phyloP scores from a whole-genome alignment of 1,284 basidiomycete genomes.

The Anthracocystis setariae region DNA sequence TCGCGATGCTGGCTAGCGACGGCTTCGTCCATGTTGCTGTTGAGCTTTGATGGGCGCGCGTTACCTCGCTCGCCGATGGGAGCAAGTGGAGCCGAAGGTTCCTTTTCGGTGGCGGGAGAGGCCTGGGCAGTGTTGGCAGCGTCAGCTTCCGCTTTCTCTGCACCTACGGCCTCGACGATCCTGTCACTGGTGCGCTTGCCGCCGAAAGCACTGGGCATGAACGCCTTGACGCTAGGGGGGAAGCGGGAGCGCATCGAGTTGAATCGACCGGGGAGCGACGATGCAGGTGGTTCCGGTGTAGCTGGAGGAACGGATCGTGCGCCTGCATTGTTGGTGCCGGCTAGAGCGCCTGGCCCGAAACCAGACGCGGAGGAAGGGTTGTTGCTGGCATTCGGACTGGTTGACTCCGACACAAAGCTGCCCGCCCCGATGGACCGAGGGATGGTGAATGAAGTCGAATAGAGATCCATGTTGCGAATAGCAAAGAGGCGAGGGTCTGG shows the following conservation, averaged over 20 bases:
- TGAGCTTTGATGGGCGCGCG: slow-evolving; percentile 28
- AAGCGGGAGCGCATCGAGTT: slow-evolving; percentile 63
- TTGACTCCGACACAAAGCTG: slow-evolving; percentile 38
- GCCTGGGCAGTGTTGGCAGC: slow-evolving; percentile 10
- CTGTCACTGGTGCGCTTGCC: slow-evolving; percentile 61
- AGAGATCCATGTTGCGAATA: slow-evolving; percentile 52
- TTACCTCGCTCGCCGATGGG: slow-evolving; percentile 42
- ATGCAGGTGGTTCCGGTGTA: slow-evolving; percentile 44
- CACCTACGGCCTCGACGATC: slow-evolving; percentile 58
- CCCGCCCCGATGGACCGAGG: slow-evolving; percentile 46
- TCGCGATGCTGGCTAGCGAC: slow-evolving; percentile 43
- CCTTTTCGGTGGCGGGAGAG: slow-evolving; percentile 13
- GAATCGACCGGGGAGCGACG: slow-evolving; percentile 51
- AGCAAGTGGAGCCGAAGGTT: slow-evolving; percentile 23
- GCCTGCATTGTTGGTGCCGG: slow-evolving; percentile 10
- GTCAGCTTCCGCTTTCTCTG: slow-evolving; percentile 51
- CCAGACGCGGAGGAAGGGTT: slow-evolving; percentile 17
- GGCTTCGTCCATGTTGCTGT: slow-evolving; percentile 26
- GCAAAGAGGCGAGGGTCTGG: slow-evolving; percentile 14
- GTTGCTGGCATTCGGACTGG: slow-evolving; percentile 15
- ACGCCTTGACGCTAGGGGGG: slow-evolving; percentile 63
- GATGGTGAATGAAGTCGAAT: slow-evolving; percentile 59
- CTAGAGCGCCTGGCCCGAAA: slow-evolving; percentile 14
- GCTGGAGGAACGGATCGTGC: slow-evolving; percentile 6
- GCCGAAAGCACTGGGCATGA: slow-evolving; percentile 63